phyloP scores from a whole-genome alignment of 768 basidiomycete species.

The Rhizopogon salebrosus region DNA sequence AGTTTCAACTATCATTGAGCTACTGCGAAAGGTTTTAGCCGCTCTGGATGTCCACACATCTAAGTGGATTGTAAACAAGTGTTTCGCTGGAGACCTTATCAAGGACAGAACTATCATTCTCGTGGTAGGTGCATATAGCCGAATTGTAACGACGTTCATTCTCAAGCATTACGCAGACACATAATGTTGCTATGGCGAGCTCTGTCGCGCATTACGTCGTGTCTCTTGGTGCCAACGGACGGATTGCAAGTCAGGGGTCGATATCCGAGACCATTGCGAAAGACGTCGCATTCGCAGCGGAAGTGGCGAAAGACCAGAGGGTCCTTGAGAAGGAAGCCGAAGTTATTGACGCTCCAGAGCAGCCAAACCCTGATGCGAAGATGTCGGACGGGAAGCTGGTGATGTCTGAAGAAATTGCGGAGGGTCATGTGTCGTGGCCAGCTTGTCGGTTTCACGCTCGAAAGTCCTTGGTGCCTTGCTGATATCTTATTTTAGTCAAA shows the following conservation, averaged over 20 bases:
- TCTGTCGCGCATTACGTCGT: conserved; percentile 37
- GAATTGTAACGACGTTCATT: background rate
- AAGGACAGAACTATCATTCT: conserved; percentile 46
- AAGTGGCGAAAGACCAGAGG: conserved; percentile 13
- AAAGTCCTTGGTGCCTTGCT: too few species aligned
- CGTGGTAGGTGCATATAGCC: conserved; percentile 32
- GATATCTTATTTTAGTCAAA: conserved; percentile 7
- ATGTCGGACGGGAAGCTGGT: conserved; percentile 51
- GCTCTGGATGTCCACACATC: conserved; percentile 56
- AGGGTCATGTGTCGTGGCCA: too few species aligned
- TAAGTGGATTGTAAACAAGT: conserved; percentile 44
- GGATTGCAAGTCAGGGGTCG: conserved; percentile 43
- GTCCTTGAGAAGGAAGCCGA: conserved; percentile 10
- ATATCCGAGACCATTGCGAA: conserved; percentile 41
- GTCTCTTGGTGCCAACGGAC: conserved; percentile 49
- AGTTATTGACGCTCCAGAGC: conserved; percentile 16
- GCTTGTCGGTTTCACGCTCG: too few species aligned
- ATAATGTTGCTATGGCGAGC: conserved; percentile 26
- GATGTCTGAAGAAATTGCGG: too few species aligned
- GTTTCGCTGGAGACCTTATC: conserved; percentile 41
- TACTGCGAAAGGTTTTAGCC: conserved; percentile 33
- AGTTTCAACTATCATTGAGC: background rate
- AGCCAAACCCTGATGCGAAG: conserved; percentile 4
- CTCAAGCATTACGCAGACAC: conserved; percentile 19
- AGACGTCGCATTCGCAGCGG: conserved; percentile 31